These are phyloP conservation scores for Chrysosporium queenslandicum DNA, from an alignment of 2,329 filamentous ascomycete species.

Conservation along the genomic window DNA sequence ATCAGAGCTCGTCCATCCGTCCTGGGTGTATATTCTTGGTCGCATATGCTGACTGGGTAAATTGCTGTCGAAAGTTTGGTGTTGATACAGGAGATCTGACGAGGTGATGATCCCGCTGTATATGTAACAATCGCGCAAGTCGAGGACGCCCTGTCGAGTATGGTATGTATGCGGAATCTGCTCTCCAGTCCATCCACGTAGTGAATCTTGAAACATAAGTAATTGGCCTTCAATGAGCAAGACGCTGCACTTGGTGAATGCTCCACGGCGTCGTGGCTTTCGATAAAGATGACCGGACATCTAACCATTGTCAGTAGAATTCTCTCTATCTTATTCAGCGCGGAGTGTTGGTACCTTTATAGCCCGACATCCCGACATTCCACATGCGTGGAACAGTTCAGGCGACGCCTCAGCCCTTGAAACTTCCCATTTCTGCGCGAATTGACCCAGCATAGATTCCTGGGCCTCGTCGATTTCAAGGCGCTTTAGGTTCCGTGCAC, in stretches of 20 bases:
- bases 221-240: constrained; percentile 52
- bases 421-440: constrained; percentile 59
- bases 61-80: constrained; percentile 55
- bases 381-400: constrained; percentile 57
- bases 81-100: constrained; percentile 53
- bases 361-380: constrained; percentile 52
- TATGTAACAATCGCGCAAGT: constrained; percentile 54
- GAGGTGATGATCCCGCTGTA: constrained; percentile 56
- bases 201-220: constrained; percentile 51
- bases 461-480: constrained; percentile 56
- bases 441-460: constrained; percentile 56
- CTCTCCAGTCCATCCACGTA: constrained; percentile 47
- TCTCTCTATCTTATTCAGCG: too few species aligned
- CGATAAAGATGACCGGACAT: constrained; percentile 54
- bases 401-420: constrained; percentile 53
- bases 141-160: constrained; percentile 49
- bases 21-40: constrained; percentile 50
- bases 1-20: constrained; percentile 52
- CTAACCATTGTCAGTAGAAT: constrained; percentile 20
- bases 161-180: constrained; percentile 53
- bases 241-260: constrained; percentile 52
- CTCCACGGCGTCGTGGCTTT: constrained; percentile 52
- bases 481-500: constrained; percentile 48
- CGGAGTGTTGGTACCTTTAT: too few species aligned
- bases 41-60: constrained; percentile 50